A percentile compares a stretch with the other conserved stretches of the same genome.
phyloP scores from a whole-genome alignment of 768 basidiomycete species.

The Kwoniella shandongensis region DNA sequence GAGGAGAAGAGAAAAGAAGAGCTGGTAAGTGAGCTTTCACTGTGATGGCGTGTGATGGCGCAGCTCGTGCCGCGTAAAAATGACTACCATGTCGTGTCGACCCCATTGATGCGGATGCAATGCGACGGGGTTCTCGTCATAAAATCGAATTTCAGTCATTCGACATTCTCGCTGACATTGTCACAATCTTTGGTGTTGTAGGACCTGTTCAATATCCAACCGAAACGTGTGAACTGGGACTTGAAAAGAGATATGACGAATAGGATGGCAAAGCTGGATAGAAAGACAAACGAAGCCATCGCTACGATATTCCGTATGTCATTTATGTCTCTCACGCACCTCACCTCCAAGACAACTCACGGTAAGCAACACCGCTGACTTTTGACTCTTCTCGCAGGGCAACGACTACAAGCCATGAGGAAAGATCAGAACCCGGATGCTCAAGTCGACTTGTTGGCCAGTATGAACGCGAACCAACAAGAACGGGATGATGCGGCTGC shows the following conservation, averaged over 20 bases:
- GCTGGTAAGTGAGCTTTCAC: constrained; percentile 64
- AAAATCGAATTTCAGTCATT: too few relatives aligned
- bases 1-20: constrained; percentile 81
- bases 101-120: too few relatives aligned
- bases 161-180: too few relatives aligned
- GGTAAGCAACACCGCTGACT: too few relatives aligned
- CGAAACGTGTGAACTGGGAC: constrained; percentile 75
- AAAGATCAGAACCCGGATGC: constrained; percentile 32
- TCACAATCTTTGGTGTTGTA: too few relatives aligned
- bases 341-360: background rate
- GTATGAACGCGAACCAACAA: constrained; percentile 45
- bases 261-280: constrained; percentile 72
- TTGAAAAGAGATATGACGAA: constrained; percentile 78
- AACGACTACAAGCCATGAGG: constrained; percentile 48
- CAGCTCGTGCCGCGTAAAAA: too few relatives aligned
- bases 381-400: constrained; percentile 28
- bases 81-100: too few relatives aligned
- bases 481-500: constrained; percentile 36
- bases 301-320: constrained; percentile 86
- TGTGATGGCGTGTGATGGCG: too few relatives aligned
- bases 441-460: constrained; percentile 46
- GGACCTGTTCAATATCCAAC: constrained; percentile 63
- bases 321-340: background rate
- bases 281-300: constrained; percentile 87
- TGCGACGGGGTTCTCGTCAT: too few relatives aligned